These are phyloP conservation scores for Cadophora sp. DNA, from an alignment of 2,329 filamentous ascomycete species.

Conservation along the genomic window DNA sequence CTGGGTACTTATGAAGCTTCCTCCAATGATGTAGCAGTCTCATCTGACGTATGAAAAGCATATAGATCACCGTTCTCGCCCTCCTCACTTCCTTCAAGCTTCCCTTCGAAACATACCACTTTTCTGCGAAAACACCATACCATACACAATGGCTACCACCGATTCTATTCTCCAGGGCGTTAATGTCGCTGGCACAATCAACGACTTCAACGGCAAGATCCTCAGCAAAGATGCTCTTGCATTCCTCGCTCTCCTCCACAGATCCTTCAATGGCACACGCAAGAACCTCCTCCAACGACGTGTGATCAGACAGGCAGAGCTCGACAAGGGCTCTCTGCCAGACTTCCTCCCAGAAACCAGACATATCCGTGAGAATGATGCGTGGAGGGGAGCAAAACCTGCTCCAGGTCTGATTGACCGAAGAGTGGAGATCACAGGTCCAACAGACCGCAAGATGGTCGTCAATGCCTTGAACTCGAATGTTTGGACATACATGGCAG, in stretches of 20 bases:
- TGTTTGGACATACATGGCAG: conserved; percentile 99
- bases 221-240: conserved; percentile 88
- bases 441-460: conserved; percentile 98
- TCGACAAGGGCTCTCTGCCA: conserved; percentile 86
- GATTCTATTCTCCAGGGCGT: conserved; percentile 88
- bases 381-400: conserved; percentile 91
- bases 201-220: conserved; percentile 85
- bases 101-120: conserved; percentile 11
- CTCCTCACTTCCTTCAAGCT: conserved; percentile 17
- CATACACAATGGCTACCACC: conserved; percentile 65
- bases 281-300: conserved; percentile 90
- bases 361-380: conserved; percentile 91
- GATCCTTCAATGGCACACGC: conserved; percentile 89
- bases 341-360: conserved; percentile 97
- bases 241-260: conserved; percentile 93
- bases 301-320: conserved; percentile 85
- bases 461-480: conserved; percentile 96
- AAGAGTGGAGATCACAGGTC: conserved; percentile 95
- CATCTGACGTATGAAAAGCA: conserved; percentile 27
- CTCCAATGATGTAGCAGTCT: conserved; percentile 20
- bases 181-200: conserved; percentile 80
- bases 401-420: conserved; percentile 93
- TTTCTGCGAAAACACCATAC: conserved; percentile 18
- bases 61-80: conserved; percentile 25
- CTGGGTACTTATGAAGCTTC: conserved; percentile 15